Base-by-base conservation (phyloP, 202 grass and related monocot genomes). In the Panicum virgatum region DNA sequence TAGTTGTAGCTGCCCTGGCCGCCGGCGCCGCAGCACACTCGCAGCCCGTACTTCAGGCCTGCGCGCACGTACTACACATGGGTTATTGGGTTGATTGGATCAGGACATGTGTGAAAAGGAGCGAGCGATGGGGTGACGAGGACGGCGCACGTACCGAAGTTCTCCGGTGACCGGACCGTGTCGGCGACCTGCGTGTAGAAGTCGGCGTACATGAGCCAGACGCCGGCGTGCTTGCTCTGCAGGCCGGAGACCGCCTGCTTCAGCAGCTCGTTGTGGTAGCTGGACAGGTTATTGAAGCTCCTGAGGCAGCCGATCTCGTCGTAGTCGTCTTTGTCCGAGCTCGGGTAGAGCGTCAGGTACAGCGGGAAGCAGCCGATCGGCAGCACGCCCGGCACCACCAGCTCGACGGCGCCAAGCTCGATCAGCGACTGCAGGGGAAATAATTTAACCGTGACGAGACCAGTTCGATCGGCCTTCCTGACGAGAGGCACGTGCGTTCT, bases 341-440 rank as follows among this genome's bases (percentile, higher is more conserved):
- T 89, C 68, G 45, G 62, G 69, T 84, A 93, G 34, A 91, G 81
- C 53, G 86, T 93, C 62, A 96, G 76, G 85, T 96, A 93, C 36
- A 96, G 22, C 40, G 90, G 93, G 72, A 97, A 97, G 83, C 93
- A 93, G 19, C 90, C 93, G 51, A 97, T 93, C 12, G 93, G 90
- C 50, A 97, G 74, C 57, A 97, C 90, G 2, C 90, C 90, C 7
- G 93, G 93, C 32, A 97, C 93, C 64, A 97, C 88, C 46, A 92
- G 73, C 5, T 95, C 93, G 20, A 72, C 66, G 6, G 93, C 90
- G 7, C 92, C 92, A 7, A 92, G 32, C n/a, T 57, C 87, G 32
- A 92, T 76, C 66, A 97, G 68, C 83, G 75, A 77, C 91, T 97
- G 86, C 69, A 25, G 7, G 50, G 18, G 5, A 30, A 30, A 13